Evolutionary conservation across 306 rosid genomes (phyloP).

Genomic region (Acacia acuminata): DNA sequence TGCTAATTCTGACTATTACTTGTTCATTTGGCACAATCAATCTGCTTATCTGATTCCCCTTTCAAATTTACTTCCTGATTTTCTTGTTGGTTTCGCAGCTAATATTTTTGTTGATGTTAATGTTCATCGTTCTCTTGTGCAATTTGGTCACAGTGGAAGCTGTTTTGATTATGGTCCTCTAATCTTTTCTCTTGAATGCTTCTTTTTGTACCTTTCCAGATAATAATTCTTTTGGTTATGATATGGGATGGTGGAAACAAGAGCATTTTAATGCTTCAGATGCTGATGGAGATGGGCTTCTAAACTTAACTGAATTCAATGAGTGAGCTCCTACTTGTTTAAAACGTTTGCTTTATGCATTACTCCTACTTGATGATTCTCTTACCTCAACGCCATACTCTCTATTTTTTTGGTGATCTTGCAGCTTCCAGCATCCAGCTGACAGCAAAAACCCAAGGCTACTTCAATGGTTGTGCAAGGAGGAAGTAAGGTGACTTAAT

Average conservation of each 20-base stretch:
- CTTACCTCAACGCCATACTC: conserved; percentile 16
- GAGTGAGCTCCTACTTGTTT: conserved; percentile 68
- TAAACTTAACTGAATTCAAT: conserved; percentile 84
- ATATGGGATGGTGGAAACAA: conserved; percentile 98
- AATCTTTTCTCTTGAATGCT: conserved; percentile 27
- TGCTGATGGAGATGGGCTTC: conserved; percentile 76
- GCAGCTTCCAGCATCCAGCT: conserved; percentile 92
- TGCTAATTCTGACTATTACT: not conserved
- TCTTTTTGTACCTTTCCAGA: conserved; percentile 40
- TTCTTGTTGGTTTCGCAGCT: not conserved
- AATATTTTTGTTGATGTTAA: not conserved
- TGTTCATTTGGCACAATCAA: not conserved
- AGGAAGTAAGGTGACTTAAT: conserved; percentile 79
- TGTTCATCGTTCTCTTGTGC: not conserved
- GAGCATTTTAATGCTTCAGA: conserved; percentile 95
- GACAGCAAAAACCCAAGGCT: conserved; percentile 84
- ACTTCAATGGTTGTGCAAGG: conserved; percentile 85
- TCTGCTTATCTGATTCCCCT: not conserved
- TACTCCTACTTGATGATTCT: not conserved
- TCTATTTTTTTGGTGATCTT: conserved; percentile 17
- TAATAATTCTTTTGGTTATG: conserved; percentile 75
- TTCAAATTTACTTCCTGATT: not conserved
- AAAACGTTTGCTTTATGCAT: conserved; percentile 8
- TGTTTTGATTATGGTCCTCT: not conserved
- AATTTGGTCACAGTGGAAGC: not conserved